Conservation (phyloP, 441 rosid species). For the Erodium moschatum region DNA sequence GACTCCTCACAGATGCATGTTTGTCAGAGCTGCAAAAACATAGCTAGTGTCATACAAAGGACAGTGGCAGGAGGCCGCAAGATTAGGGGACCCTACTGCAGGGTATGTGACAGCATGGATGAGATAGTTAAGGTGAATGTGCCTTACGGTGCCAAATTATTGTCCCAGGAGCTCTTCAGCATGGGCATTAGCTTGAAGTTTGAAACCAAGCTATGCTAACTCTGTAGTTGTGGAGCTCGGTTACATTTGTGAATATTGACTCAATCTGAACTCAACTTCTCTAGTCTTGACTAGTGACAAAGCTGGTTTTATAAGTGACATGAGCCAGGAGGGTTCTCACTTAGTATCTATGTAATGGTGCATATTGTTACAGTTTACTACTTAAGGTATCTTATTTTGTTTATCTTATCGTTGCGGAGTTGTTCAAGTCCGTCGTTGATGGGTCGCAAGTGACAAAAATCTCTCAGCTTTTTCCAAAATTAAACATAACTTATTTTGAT, state of each 20-base stretch:
- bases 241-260: background rate
- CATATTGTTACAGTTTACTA: no score
- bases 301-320: no score
- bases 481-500: no score
- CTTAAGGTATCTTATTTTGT: no score
- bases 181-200: slow-evolving; percentile 76
- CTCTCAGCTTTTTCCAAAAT: no score
- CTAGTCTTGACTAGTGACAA: no score
- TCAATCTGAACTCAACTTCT: background rate
- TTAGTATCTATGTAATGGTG: no score
- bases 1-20: slow-evolving; percentile 71
- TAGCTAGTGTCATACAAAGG: slow-evolving; percentile 63
- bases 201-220: slow-evolving; percentile 47
- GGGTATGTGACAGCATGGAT: slow-evolving; percentile 48
- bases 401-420: no score
- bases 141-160: slow-evolving; percentile 78
- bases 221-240: no score
- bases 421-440: no score
- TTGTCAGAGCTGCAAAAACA: slow-evolving; percentile 48
- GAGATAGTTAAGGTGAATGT: slow-evolving; percentile 55
- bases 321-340: no score
- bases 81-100: slow-evolving; percentile 65
- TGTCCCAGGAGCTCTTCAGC: slow-evolving; percentile 75
- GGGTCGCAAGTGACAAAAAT: no score
- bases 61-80: slow-evolving; percentile 43